These are phyloP conservation scores for Suillus subalutaceus DNA, from an alignment of 768 basidiomycete species.

Conservation along the genomic window DNA sequence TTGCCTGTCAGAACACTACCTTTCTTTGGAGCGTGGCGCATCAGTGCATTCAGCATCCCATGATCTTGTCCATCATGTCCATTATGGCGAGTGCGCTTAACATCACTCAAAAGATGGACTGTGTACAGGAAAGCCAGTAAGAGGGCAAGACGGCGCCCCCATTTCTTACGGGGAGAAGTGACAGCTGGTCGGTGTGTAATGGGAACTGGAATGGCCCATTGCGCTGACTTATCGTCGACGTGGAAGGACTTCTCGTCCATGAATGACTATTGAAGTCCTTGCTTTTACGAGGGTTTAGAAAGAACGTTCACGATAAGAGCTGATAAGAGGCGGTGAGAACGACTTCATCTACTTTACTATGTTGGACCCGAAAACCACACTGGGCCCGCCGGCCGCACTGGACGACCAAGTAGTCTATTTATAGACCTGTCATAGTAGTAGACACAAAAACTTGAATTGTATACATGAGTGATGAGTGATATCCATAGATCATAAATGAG, in stretches of 20 bases:
- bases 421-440: not conserved
- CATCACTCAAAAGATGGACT: constrained; percentile 17
- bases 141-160: constrained; percentile 14
- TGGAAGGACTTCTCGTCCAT: constrained; percentile 25
- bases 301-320: constrained; percentile 1
- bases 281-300: not conserved
- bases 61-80: constrained; percentile 11
- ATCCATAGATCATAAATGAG: constrained; percentile 1
- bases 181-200: constrained; percentile 13
- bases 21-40: constrained; percentile 18
- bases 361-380: no score
- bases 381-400: no score
- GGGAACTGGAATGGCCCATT: constrained; percentile 23
- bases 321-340: not conserved
- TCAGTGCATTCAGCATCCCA: constrained; percentile 21
- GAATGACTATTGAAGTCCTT: not conserved
- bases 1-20: constrained; percentile 33
- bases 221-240: constrained; percentile 10
- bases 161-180: constrained; percentile 16
- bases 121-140: constrained; percentile 11
- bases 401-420: not conserved
- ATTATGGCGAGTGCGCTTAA: not conserved
- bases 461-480: not conserved
- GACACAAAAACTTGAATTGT: not conserved
- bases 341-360: not conserved